phyloP scores from a whole-genome alignment of 2,329 filamentous ascomycete genomes.

The Colletotrichum tofieldiae region DNA sequence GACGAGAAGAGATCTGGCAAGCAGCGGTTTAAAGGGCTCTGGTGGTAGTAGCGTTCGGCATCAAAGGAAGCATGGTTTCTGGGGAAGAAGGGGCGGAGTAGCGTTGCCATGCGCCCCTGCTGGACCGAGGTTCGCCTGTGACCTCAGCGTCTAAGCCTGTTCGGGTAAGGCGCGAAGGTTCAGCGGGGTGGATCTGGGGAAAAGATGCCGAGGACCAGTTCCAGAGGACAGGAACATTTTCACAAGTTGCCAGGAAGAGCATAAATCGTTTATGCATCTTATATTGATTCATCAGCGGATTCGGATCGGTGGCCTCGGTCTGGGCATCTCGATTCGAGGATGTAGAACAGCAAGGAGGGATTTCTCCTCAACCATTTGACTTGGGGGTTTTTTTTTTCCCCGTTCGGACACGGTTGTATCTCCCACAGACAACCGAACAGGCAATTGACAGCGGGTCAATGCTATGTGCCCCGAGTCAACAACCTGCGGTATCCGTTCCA shows the following conservation, averaged over 20 bases:
- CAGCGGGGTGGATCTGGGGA: conserved; percentile 43
- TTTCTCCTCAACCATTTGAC: background rate
- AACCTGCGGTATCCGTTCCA: conserved; percentile 20
- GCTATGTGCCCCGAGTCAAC: conserved; percentile 17
- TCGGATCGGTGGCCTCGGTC: conserved; percentile 8
- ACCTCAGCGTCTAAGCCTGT: conserved; percentile 29
- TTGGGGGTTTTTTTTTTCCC: background rate
- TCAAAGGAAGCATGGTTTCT: conserved; percentile 35
- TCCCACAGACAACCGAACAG: conserved; percentile 4
- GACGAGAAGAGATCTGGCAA: conserved; percentile 17
- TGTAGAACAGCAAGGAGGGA: background rate
- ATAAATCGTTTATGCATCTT: conserved; percentile 12
- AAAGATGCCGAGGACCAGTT: conserved; percentile 43
- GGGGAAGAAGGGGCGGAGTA: conserved; percentile 42
- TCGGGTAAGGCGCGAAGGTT: conserved; percentile 10
- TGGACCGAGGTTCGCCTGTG: conserved; percentile 45
- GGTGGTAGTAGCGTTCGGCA: conserved; percentile 27
- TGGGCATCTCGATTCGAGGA: background rate
- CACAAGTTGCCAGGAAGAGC: conserved; percentile 29
- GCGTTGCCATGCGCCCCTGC: conserved; percentile 40
- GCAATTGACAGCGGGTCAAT: conserved; percentile 22
- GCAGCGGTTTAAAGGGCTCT: conserved; percentile 36
- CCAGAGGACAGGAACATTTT: conserved; percentile 14
- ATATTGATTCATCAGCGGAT: conserved; percentile 8
- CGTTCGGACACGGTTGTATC: background rate